A percentile compares a stretch with the other conserved stretches of the same genome.
phyloP scores from a whole-genome alignment of 1,139 yeast genomes.

The Wickerhamomyces sp. region DNA sequence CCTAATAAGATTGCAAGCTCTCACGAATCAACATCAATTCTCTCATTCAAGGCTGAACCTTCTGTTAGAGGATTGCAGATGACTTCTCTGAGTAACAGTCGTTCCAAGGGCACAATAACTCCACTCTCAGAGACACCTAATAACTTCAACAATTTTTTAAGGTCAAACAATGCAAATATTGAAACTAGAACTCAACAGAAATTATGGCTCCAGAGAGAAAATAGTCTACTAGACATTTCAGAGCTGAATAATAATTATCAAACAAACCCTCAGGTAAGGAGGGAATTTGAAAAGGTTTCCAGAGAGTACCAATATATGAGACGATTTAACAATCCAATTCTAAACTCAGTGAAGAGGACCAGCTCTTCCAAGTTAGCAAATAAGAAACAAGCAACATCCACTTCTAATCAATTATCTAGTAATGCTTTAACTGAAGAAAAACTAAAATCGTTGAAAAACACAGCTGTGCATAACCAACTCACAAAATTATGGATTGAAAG shows the following conservation, averaged over 20 bases:
- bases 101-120: conserved; percentile 2
- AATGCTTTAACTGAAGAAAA: background rate
- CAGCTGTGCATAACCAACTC: conserved; percentile 17
- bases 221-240: conserved; percentile 53
- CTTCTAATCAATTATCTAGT: background rate
- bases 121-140: conserved; percentile 20
- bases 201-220: conserved; percentile 79
- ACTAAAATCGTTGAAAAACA: conserved; percentile 9
- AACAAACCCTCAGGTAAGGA: conserved; percentile 54
- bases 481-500: conserved; percentile 22
- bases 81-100: conserved; percentile 1
- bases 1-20: conserved; percentile 9
- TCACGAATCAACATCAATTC: conserved; percentile 15
- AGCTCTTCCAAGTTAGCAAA: background rate
- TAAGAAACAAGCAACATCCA: background rate
- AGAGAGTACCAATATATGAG: conserved; percentile 70
- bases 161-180: conserved; percentile 30
- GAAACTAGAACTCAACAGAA: conserved; percentile 79
- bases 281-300: conserved; percentile 72
- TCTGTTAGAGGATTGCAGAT: conserved; percentile 2
- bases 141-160: conserved; percentile 33
- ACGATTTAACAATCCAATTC: conserved; percentile 65
- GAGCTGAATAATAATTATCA: conserved; percentile 9
- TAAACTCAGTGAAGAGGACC: conserved; percentile 53
- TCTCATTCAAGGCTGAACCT: conserved; percentile 18